Conservation (phyloP, 345 rosid genomes). For the Pistacia vera region DNA sequence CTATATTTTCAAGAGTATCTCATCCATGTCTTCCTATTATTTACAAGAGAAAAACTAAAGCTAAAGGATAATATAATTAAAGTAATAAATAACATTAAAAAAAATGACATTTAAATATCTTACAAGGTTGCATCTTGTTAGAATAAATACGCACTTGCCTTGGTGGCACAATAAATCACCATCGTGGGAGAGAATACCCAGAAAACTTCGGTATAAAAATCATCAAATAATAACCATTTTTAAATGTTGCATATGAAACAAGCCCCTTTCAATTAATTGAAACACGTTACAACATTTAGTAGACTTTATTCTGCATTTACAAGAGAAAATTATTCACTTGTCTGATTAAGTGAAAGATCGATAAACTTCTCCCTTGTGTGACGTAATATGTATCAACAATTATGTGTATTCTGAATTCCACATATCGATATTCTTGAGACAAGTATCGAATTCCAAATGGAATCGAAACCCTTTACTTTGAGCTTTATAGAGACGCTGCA, state of each 20-base stretch:
- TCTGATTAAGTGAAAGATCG: neutral
- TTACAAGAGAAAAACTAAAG: too few relatives aligned
- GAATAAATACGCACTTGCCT: too few relatives aligned
- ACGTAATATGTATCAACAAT: neutral
- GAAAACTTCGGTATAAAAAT: too few relatives aligned
- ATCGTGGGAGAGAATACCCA: too few relatives aligned
- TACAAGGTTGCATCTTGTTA: too few relatives aligned
- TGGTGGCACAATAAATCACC: too few relatives aligned
- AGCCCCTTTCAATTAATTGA: neutral
- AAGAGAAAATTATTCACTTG: neutral
- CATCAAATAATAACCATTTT: too few relatives aligned
- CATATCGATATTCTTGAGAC: neutral
- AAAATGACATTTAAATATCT: too few relatives aligned
- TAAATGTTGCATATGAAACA: neutral
- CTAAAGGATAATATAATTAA: too few relatives aligned
- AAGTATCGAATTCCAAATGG: neutral
- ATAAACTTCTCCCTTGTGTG: neutral
- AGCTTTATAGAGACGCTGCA: neutral
- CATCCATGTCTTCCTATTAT: too few relatives aligned
- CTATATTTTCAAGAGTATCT: too few relatives aligned
- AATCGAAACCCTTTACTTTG: neutral
- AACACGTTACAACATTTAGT: constrained; percentile 11
- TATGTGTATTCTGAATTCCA: neutral
- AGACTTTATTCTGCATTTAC: constrained; percentile 18
- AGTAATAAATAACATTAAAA: too few relatives aligned